A percentile compares a stretch with the other conserved stretches of the same genome.
These are phyloP conservation scores for Aspergillus heteromorphus DNA, from an alignment of 495 filamentous ascomycete genomes.

Conservation along the genomic window DNA sequence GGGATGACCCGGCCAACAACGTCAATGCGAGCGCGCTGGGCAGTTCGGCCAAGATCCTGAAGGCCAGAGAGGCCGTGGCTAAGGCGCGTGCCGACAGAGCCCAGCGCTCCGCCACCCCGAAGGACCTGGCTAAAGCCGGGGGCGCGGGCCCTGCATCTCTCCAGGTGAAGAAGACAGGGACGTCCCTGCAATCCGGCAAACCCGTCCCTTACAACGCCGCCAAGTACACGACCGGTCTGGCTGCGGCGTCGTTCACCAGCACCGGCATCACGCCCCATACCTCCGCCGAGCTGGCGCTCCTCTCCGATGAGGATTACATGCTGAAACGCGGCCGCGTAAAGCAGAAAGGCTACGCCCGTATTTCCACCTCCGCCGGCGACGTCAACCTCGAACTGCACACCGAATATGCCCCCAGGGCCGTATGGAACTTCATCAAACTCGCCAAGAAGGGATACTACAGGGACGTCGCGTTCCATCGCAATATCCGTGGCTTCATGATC, in stretches of 20 bases:
- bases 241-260: slow-evolving; percentile 90
- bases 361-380: slow-evolving; percentile 77
- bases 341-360: slow-evolving; percentile 79
- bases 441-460: slow-evolving; percentile 88
- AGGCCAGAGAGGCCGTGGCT: slow-evolving; percentile 85
- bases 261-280: slow-evolving; percentile 93
- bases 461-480: slow-evolving; percentile 77
- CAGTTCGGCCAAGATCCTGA: slow-evolving; percentile 79
- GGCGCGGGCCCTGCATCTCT: slow-evolving; percentile 9
- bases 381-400: slow-evolving; percentile 87
- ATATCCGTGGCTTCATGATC: slow-evolving; percentile 95
- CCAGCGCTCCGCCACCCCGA: slow-evolving; percentile 25
- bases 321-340: slow-evolving; percentile 83
- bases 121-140: slow-evolving; percentile 39
- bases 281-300: slow-evolving; percentile 70
- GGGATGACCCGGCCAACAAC: slow-evolving; percentile 48
- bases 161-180: slow-evolving; percentile 17
- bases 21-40: slow-evolving; percentile 76
- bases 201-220: slow-evolving; percentile 76
- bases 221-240: slow-evolving; percentile 81
- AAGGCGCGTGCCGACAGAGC: slow-evolving; percentile 64
- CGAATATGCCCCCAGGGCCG: slow-evolving; percentile 83
- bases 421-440: slow-evolving; percentile 93
- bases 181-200: slow-evolving; percentile 27
- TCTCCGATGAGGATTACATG: slow-evolving; percentile 95